Evolutionary conservation across 108 stramenopile genomes (phyloP).

Genomic region (Stephanodiscus triporus): DNA sequence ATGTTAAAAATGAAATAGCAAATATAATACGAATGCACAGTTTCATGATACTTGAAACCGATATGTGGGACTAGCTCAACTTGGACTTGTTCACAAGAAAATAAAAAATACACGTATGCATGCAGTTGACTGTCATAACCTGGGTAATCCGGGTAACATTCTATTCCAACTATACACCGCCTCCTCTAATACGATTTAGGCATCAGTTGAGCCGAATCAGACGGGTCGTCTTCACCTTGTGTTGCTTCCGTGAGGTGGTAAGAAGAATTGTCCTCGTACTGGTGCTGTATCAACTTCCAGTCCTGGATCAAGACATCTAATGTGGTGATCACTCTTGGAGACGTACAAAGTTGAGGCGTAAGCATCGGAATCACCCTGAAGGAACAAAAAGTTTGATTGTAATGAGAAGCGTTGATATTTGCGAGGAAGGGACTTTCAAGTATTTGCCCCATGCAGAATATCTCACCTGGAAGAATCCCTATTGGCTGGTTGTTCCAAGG

Average conservation of each 20-base stretch:
- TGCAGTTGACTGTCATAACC: constrained; percentile 9
- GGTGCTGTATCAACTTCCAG: constrained; percentile 39
- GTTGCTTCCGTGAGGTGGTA: constrained; percentile 39
- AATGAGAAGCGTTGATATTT: neutral
- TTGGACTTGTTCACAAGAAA: neutral
- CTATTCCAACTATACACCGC: constrained; percentile 30
- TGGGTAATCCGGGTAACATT: constrained; percentile 20
- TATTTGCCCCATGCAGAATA: neutral
- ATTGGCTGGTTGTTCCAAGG: constrained; percentile 29
- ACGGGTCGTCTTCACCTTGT: constrained; percentile 25
- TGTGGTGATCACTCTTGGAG: constrained; percentile 27
- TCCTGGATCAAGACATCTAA: constrained; percentile 54
- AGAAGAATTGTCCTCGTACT: constrained; percentile 39
- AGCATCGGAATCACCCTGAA: constrained; percentile 24
- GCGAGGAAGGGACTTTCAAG: neutral
- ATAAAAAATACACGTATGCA: neutral
- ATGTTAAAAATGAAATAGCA: no score
- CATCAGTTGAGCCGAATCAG: constrained; percentile 29
- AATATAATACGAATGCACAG: neutral
- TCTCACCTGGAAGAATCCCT: constrained; percentile 37
- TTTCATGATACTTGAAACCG: no score
- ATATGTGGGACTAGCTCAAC: no score
- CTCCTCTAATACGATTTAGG: constrained; percentile 31
- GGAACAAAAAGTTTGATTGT: neutral
- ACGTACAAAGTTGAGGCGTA: constrained; percentile 17